Conservation (phyloP, 768 basidiomycete species). For the Cubamyces lactineus region DNA sequence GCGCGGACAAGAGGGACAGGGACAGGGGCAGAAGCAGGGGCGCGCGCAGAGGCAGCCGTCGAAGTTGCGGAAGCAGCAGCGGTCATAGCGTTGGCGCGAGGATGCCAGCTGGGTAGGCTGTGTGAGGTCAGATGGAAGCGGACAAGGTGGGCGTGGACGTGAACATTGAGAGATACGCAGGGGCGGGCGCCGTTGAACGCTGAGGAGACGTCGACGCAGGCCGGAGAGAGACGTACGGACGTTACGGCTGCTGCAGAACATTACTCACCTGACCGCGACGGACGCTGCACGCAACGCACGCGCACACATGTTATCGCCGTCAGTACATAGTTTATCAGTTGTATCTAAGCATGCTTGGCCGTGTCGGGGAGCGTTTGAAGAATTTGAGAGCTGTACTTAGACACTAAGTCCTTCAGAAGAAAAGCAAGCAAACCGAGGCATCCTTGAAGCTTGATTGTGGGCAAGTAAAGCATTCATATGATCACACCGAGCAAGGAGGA, state of each 20-base stretch:
- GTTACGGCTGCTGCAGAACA: too few species aligned
- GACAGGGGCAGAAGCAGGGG: not conserved
- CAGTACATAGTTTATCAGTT: not conserved
- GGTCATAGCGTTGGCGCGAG: slow-evolving; percentile 20
- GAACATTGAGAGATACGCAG: too few species aligned
- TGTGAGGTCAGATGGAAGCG: not conserved
- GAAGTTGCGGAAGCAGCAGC: slow-evolving; percentile 13
- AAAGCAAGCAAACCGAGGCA: too few species aligned
- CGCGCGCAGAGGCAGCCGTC: slow-evolving; percentile 4
- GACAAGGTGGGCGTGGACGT: not conserved
- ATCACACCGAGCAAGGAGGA: not conserved
- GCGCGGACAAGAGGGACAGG: not conserved
- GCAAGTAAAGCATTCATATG: too few species aligned
- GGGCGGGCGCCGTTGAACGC: too few species aligned
- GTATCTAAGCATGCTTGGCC: not conserved
- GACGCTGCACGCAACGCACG: not conserved
- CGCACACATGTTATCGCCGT: not conserved
- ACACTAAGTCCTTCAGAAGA: too few species aligned
- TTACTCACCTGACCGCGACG: too few species aligned
- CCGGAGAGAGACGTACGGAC: too few species aligned
- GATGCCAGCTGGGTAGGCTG: not conserved
- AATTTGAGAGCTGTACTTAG: too few species aligned
- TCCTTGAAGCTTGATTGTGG: too few species aligned
- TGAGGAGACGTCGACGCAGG: too few species aligned
- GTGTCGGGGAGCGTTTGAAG: too few species aligned